A percentile compares a stretch with the other conserved stretches of the same genome.
Conservation (phyloP, 2,329 filamentous ascomycete species). For the Aspergillus sp. region DNA sequence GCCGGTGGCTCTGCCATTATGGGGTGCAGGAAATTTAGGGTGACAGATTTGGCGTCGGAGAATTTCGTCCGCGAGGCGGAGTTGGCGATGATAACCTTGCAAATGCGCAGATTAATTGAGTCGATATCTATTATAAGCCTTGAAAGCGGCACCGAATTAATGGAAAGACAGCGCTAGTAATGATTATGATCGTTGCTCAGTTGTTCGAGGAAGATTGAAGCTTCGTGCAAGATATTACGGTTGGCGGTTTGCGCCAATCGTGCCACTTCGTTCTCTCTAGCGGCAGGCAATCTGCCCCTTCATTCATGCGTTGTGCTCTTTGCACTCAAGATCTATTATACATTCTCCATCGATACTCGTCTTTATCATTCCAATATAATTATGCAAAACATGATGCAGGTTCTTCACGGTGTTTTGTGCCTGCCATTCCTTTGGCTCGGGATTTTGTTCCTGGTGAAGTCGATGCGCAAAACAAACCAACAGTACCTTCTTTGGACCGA, state of each 20-base stretch:
- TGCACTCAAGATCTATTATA: background rate
- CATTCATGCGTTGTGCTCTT: background rate
- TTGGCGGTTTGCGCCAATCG: constrained; percentile 18
- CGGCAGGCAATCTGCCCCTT: background rate
- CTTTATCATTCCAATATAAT: background rate
- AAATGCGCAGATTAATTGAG: background rate
- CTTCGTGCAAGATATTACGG: constrained; percentile 30
- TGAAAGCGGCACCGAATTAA: constrained; percentile 5
- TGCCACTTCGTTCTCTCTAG: constrained; percentile 12
- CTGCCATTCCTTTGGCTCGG: background rate
- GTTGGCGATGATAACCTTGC: background rate
- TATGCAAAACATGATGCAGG: background rate
- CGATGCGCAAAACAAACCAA: background rate
- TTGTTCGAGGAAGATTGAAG: constrained; percentile 18
- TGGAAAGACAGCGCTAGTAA: background rate
- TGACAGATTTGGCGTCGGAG: background rate
- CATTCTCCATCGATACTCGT: background rate
- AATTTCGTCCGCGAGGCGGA: background rate
- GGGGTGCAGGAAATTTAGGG: constrained; percentile 4
- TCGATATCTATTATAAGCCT: background rate
- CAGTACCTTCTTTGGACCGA: no score
- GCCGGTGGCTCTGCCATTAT: constrained; percentile 55
- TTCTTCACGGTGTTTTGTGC: background rate
- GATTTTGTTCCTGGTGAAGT: background rate
- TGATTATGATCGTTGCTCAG: constrained; percentile 1